These are phyloP conservation scores for Thielaviopsis populi DNA, from an alignment of 2,329 filamentous ascomycete species.

Conservation along the genomic window DNA sequence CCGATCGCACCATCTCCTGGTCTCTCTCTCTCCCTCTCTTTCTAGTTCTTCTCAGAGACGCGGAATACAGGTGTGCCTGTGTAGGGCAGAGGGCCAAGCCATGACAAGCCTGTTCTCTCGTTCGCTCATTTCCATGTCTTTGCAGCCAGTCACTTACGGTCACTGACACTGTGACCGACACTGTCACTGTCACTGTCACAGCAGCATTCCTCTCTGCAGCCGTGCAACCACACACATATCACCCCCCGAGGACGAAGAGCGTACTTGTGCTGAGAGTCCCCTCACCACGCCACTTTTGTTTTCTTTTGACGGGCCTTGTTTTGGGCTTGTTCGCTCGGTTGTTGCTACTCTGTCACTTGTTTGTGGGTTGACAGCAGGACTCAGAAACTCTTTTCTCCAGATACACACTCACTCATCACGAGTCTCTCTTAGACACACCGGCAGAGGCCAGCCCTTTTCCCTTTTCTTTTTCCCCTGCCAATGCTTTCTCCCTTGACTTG, in stretches of 20 bases:
- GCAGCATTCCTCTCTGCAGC: not conserved
- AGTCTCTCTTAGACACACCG: too few species aligned
- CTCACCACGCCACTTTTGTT: not conserved
- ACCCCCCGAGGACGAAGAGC: not conserved
- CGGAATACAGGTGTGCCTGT: too few species aligned
- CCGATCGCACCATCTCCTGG: not conserved
- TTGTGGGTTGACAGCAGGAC: too few species aligned
- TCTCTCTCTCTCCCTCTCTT: not conserved
- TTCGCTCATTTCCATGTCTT: not conserved
- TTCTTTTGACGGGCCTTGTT: not conserved
- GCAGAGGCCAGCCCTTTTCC: not conserved
- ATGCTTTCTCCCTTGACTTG: not conserved
- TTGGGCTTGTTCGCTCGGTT: not conserved
- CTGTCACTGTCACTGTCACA: constrained; percentile 1
- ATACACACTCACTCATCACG: too few species aligned
- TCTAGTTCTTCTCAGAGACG: too few species aligned
- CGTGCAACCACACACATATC: not conserved
- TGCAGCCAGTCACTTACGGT: not conserved
- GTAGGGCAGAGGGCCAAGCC: not conserved
- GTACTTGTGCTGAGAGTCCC: not conserved
- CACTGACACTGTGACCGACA: not conserved
- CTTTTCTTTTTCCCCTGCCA: not conserved
- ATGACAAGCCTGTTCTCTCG: not conserved
- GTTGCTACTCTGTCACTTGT: not conserved
- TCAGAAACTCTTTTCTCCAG: too few species aligned